A percentile compares a stretch with the other conserved stretches of the same genome.
Evolutionary conservation across 2,329 filamentous ascomycete species (phyloP).

Genomic region (Diaporthe vexans): DNA sequence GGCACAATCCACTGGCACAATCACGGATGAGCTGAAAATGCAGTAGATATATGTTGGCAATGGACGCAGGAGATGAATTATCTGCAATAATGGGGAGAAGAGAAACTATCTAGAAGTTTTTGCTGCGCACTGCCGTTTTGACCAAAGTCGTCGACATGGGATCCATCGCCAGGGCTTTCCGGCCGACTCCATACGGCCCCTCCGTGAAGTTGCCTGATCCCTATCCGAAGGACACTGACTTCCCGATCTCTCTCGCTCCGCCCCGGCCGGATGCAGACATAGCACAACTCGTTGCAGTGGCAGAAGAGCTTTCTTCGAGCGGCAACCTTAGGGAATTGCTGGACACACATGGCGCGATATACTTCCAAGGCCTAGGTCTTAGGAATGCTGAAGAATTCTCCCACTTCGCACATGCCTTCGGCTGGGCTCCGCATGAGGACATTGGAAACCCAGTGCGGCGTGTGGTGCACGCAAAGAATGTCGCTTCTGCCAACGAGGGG

Average conservation of each 20-base stretch:
- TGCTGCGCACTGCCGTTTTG: neutral
- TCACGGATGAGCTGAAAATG: neutral
- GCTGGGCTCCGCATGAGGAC: slow-evolving; percentile 46
- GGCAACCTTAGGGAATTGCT: neutral
- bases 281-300: neutral
- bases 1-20: neutral
- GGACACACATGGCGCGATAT: neutral
- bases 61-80: too few relatives aligned
- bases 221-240: neutral
- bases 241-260: neutral
- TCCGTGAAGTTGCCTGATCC: slow-evolving; percentile 7
- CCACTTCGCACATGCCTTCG: slow-evolving; percentile 47
- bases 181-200: neutral
- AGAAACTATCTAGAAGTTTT: too few relatives aligned
- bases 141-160: neutral
- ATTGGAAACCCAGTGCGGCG: slow-evolving; percentile 48
- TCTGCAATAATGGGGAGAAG: too few relatives aligned
- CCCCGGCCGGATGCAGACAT: neutral
- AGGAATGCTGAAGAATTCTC: slow-evolving; percentile 44
- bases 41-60: neutral
- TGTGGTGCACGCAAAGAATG: slow-evolving; percentile 46
- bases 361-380: neutral
- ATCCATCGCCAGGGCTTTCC: slow-evolving; percentile 2
- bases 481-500: slow-evolving; percentile 49
- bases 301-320: neutral